phyloP scores from a whole-genome alignment of 1,139 yeast genomes.

The Taphrina wiesneri region DNA sequence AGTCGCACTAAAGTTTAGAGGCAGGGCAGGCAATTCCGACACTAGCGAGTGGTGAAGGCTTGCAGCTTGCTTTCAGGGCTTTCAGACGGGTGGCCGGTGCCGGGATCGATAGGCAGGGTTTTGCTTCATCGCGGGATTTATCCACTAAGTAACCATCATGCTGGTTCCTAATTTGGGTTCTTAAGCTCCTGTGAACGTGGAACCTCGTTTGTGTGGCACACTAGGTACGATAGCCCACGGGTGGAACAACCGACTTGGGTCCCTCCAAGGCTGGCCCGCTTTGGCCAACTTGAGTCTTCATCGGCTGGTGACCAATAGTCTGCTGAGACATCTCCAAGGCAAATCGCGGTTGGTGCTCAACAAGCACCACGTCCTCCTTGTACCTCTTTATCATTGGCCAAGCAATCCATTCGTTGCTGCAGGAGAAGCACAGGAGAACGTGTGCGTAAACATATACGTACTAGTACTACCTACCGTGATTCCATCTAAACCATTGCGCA shows the following conservation, averaged over 20 bases:
- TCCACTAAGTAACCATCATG: background rate
- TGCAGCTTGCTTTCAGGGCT: background rate
- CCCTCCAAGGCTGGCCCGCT: too few species aligned
- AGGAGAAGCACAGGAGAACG: background rate
- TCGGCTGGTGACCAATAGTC: background rate
- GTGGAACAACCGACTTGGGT: too few species aligned
- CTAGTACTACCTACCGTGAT: too few species aligned
- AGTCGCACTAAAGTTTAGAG: conserved; percentile 6
- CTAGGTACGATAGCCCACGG: too few species aligned
- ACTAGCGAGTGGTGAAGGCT: background rate
- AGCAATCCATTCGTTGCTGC: too few species aligned
- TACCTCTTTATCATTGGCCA: background rate
- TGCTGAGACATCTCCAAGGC: background rate
- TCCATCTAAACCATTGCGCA: too few species aligned
- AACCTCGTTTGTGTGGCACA: too few species aligned
- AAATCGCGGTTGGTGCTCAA: background rate
- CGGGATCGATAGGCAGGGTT: conserved; percentile 11
- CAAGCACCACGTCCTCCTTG: background rate
- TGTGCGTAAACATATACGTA: too few species aligned
- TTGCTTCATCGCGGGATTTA: background rate
- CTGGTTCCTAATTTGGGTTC: background rate
- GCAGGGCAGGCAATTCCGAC: conserved; percentile 1
- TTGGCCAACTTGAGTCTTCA: too few species aligned
- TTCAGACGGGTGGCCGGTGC: conserved; percentile 6
- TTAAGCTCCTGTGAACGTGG: too few species aligned